Evolutionary conservation across 148 eudicot genomes (phyloP), one percentile per base, ranked within the genome.

Genomic region (Camellia lanceoleosa): DNA sequence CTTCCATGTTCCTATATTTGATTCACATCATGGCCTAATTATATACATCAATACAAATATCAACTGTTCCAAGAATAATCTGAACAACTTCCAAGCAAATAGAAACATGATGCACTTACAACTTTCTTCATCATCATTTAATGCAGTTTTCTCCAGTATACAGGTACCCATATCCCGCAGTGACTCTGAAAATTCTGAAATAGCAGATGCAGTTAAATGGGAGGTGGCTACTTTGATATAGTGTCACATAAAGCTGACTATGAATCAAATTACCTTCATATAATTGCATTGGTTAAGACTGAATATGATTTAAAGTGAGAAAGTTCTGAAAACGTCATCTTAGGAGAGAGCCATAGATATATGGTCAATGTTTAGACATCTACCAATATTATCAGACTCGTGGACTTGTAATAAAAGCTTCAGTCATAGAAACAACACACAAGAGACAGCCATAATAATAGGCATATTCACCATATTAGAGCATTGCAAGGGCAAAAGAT

Each of bases 161-260:
- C 97, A 93, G 76, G 81, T 82, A 72, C 97, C 97, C 96, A 95
- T 91, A 79, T 93, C 99, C 69, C 85, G 83, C 74, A 95, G 83
- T 76, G 99, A 95, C 90, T 93, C 97, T 0, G 97, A 90, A 85
- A 95, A 95, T 85, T 95, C 99, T 95, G 92, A 79, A 89, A 87
- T 51, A 8, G 43, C 65, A 81, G 16, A 80, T 65, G 66, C 77
- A 75, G 64, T 85, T 64, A 85, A 79, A 8, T 68, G 42, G n/a
- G 61, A 56, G 12, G 38, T 30, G 38, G 23, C 15, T 66, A 62
- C 52, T 49, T 49, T 49, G 52, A 49, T 49, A 49, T 49, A 66
- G 8, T 8, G 9, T 67, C 73, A 38, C 5, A 54, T 38, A 55
- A 78, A 46, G 58, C 18, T 44, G 19, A 62, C 5, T 7, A 49